Evolutionary conservation across 768 basidiomycete species (phyloP), one percentile per base, ranked within the genome.

Genomic region (Fomitopsis serialis): DNA sequence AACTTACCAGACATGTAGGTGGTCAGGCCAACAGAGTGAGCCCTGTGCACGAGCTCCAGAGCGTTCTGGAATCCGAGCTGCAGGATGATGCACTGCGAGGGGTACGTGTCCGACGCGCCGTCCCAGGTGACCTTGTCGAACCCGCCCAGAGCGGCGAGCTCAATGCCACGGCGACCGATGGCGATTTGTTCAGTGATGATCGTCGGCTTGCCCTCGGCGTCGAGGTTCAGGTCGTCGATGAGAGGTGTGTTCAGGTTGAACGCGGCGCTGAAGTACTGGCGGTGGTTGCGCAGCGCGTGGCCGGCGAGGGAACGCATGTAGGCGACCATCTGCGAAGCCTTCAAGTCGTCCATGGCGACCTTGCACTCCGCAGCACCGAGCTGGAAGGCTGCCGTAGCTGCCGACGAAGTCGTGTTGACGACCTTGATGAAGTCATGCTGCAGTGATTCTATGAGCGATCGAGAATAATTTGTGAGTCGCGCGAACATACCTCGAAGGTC

Each of bases 121-220:
- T 49, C 48, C 29, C 27, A 49, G 32, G 48, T 49, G 3, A 49
- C 48, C 48, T 49, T 49, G 32, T 49, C 48, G 37, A 49, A 49
- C 17, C 48, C 48, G 19, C 48, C 48, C 3, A 34, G 48, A 8
- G 48, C 48, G 7, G 48, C 48, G 21, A 49, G 48, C 24, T 49
- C 29, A 22, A 49, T 36, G 13, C 48, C 48, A 19, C 48, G 32
- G 17, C 32, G 48, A n/a, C 48, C 27, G 12, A 49, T 49, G 27
- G 15, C 34, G 19, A 49, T 34, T n/a, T 32, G 45, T 23, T 27
- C 37, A 6, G 37, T 40, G 37, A 40, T 40, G 37, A 40, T 19
- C 7, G 37, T 40, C 37, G 37, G 37, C 15, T 40, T 40, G 37
- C 37, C 37, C 37, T 40, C 37, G 15, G 19, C 19, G 19, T 40